Base-by-base conservation (phyloP, 257 asterid species). In the Agastache rugosa region DNA sequence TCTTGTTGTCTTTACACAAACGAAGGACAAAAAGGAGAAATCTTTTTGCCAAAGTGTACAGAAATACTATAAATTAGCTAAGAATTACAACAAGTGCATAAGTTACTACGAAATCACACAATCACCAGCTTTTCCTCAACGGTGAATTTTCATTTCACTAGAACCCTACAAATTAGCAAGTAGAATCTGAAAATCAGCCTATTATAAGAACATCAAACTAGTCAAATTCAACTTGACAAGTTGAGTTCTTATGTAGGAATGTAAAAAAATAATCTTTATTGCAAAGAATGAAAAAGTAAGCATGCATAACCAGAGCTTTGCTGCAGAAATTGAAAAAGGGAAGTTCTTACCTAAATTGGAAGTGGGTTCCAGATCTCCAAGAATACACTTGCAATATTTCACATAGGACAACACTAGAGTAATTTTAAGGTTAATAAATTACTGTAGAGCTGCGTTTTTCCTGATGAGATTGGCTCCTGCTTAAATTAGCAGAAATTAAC, bases 351-450 rank as follows among this genome's bases (percentile, higher is more conserved):
- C 80, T 64, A 74, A 72, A 60, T 15, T 23, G 76, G 34, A 47
- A 64, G 77, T 35, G 72, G 67, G 61, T 51, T 79, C 45, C 79
- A 67, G 84, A 83, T 79, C 87, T 77, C 29, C 60, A 23, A 42
- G 65, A 55, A 70, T 65, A 8, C 22, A 65, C 25, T 64, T 55
- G 82, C 73, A 44, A 44, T 17, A 42, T 64, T 37, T 65, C 34
- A 19, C 58, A 66, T 50, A 7, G 50, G 19, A 6, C 12, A 14
- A 31, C 37, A 31, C 37, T 31, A 31, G 8, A 31, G 37, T 31
- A 31, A 31, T 31, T 31, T 5, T 0, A 10, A 44, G 15, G 50
- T 14, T 10, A 11, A 3, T 45, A 5, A 14, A 45, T 45, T 45
- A 45, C 53, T 3, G 53, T 14, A 15, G 53, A 45, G 16, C 53